Evolutionary conservation across 2,329 filamentous ascomycete species (phyloP).

Genomic region (Verticillium dahliae): DNA sequence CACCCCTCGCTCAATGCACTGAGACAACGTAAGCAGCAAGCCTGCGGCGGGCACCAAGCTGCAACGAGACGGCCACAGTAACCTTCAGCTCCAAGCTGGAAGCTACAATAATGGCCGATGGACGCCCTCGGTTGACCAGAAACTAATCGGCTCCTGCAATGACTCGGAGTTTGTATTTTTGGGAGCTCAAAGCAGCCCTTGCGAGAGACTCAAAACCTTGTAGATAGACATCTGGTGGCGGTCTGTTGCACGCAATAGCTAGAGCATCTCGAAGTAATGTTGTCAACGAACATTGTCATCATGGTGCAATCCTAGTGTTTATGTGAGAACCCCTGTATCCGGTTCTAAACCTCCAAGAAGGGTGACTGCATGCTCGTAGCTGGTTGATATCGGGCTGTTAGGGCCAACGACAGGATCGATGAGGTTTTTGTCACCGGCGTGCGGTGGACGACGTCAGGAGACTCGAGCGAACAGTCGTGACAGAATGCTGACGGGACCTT

Average conservation of each 20-base stretch:
- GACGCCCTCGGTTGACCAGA: background rate
- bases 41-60: background rate
- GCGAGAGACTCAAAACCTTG: background rate
- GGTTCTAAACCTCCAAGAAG: too few relatives aligned
- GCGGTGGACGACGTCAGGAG: too few relatives aligned
- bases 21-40: background rate
- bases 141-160: background rate
- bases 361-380: too few relatives aligned
- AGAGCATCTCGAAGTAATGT: background rate
- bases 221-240: conserved; percentile 6
- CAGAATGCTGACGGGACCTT: too few relatives aligned
- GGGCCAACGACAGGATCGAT: too few relatives aligned
- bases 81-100: background rate
- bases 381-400: too few relatives aligned
- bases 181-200: background rate
- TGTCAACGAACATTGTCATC: background rate
- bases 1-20: conserved; percentile 8
- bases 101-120: background rate
- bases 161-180: background rate
- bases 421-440: too few relatives aligned
- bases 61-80: background rate
- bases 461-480: too few relatives aligned
- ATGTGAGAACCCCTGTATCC: too few relatives aligned
- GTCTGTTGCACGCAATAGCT: background rate
- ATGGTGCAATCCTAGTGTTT: background rate